Conservation (phyloP, 176 grass and related monocot species). For the Cenchrus fungigraminus region DNA sequence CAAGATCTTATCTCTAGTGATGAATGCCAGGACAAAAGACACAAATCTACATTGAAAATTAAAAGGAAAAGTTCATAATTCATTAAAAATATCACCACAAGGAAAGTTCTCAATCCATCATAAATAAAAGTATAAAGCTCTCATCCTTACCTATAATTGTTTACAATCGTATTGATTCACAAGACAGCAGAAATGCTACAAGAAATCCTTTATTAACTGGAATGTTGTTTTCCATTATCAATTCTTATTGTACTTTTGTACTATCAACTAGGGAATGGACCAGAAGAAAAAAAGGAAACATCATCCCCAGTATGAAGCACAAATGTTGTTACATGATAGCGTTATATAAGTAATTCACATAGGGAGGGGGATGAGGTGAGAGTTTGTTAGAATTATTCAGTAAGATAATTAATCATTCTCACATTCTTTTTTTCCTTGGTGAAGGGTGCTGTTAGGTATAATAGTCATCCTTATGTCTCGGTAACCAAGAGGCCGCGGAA, state of each 20-base stretch:
- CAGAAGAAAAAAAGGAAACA: too few relatives aligned
- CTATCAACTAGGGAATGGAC: too few relatives aligned
- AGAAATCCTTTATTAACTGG: background rate
- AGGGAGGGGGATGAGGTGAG: background rate
- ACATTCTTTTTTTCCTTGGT: constrained; percentile 2
- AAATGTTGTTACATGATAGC: constrained; percentile 3
- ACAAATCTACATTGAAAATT: constrained; percentile 1
- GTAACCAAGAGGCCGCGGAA: background rate
- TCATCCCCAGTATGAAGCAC: background rate
- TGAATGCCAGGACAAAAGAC: background rate
- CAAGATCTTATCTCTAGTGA: background rate
- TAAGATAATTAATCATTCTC: constrained; percentile 20
- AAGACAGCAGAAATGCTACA: background rate
- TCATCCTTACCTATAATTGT: background rate
- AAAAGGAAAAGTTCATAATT: background rate
- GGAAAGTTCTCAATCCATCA: background rate
- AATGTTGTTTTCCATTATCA: background rate
- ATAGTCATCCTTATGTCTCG: constrained; percentile 10
- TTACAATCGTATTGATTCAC: constrained; percentile 19
- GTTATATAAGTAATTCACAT: background rate
- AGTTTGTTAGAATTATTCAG: constrained; percentile 16
- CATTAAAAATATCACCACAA: background rate
- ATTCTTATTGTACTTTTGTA: too few relatives aligned
- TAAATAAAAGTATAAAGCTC: background rate
- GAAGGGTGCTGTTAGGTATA: background rate